Conservation (phyloP, 768 basidiomycete genomes). For the Russula sp. region DNA sequence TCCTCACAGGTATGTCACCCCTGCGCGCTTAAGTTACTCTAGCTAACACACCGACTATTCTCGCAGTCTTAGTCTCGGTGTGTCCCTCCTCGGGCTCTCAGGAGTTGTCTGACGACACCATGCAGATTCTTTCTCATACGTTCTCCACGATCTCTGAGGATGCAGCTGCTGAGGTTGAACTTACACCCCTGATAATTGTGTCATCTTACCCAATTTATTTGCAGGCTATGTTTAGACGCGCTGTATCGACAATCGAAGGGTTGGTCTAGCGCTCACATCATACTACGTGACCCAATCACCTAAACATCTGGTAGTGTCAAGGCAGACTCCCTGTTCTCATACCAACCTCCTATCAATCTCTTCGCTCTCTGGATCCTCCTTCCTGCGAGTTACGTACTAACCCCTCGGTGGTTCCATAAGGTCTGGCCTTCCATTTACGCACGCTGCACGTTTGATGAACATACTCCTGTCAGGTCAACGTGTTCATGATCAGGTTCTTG, state of each 20-base stretch:
- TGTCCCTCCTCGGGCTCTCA: not conserved
- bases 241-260: conserved; percentile 95
- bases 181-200: not conserved
- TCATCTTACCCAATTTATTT: conserved; percentile 1
- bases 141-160: conserved; percentile 92
- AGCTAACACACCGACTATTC: not conserved
- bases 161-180: conserved; percentile 76
- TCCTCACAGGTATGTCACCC: conserved; percentile 66
- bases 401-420: conserved; percentile 97
- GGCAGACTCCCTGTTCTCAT: conserved; percentile 87
- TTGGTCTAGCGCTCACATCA: conserved; percentile 25
- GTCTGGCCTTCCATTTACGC: conserved; percentile 31
- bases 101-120: not conserved
- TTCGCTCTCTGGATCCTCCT: conserved; percentile 81
- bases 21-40: not conserved
- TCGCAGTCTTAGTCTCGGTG: conserved; percentile 15
- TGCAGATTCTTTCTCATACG: conserved; percentile 87
- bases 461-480: conserved; percentile 55
- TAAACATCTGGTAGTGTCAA: conserved; percentile 51
- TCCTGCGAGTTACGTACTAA: conserved; percentile 78
- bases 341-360: conserved; percentile 90
- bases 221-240: conserved; percentile 91
- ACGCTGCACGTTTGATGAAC: conserved; percentile 8
- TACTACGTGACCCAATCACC: not conserved
- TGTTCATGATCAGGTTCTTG: conserved; percentile 72